These are phyloP conservation scores for Annulohypoxylon bovei DNA, from an alignment of 495 filamentous ascomycete genomes.

Conservation along the genomic window DNA sequence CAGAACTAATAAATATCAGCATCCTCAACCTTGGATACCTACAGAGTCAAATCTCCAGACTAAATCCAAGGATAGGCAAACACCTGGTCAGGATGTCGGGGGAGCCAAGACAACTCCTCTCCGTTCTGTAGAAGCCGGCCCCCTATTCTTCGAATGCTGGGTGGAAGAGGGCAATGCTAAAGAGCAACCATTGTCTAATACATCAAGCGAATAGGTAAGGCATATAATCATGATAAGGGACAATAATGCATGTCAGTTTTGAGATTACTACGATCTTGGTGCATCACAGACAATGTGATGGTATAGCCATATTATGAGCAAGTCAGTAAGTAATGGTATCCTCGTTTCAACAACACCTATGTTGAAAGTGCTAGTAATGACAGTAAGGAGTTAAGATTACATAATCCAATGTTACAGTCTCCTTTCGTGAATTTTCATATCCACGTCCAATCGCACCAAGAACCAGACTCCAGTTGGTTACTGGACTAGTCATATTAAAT, in stretches of 20 bases:
- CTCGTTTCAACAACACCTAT: background rate
- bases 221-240: background rate
- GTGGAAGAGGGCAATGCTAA: slow-evolving; percentile 65
- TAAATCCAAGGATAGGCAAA: slow-evolving; percentile 47
- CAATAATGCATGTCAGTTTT: background rate
- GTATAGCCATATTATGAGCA: background rate
- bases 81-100: slow-evolving; percentile 52
- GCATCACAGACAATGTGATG: background rate
- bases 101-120: slow-evolving; percentile 64
- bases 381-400: background rate
- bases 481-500: slow-evolving; percentile 43
- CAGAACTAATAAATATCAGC: slow-evolving; percentile 41
- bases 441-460: background rate
- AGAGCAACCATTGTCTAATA: slow-evolving; percentile 15
- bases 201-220: slow-evolving; percentile 26
- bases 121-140: slow-evolving; percentile 68
- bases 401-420: slow-evolving; percentile 26
- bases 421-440: background rate
- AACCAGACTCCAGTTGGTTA: background rate
- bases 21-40: slow-evolving; percentile 76
- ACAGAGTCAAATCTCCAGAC: slow-evolving; percentile 61
- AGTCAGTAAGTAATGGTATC: background rate
- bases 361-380: slow-evolving; percentile 6
- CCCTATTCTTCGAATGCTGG: slow-evolving; percentile 75
- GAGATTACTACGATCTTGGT: background rate